Evolutionary conservation across 148 eudicot genomes (phyloP).

Genomic region (Rhododendron williamsianum): DNA sequence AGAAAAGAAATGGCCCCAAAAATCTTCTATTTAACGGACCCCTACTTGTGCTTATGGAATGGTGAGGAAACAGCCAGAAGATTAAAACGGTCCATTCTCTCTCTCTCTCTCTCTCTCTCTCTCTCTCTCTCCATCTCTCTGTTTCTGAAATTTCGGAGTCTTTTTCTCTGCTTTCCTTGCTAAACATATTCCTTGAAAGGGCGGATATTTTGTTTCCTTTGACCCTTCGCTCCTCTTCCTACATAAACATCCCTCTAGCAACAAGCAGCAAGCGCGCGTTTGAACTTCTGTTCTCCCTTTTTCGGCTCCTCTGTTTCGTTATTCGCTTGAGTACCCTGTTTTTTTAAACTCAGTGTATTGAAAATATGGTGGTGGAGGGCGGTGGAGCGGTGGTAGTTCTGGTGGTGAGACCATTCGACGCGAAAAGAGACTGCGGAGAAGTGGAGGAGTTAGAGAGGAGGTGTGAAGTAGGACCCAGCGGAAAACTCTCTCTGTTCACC

Average conservation of each 20-base stretch:
- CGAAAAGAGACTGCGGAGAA: constrained; percentile 31
- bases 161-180: not conserved
- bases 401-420: constrained; percentile 50
- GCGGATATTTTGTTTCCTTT: not conserved
- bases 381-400: constrained; percentile 16
- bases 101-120: not conserved
- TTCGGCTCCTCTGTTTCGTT: not conserved
- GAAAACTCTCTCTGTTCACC: constrained; percentile 64
- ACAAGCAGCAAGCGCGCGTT: not conserved
- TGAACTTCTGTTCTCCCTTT: not conserved
- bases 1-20: not conserved
- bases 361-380: not conserved
- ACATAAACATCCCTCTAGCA: not conserved
- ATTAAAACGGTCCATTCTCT: not conserved
- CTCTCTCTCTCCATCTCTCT: not conserved
- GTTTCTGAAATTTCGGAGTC: not conserved
- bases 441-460: constrained; percentile 66
- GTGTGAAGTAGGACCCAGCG: constrained; percentile 82
- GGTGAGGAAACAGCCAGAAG: not conserved
- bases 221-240: not conserved
- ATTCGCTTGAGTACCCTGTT: not conserved
- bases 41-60: not conserved
- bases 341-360: not conserved
- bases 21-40: constrained; percentile 13
- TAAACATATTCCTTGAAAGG: not conserved